Evolutionary conservation across 306 rosid species (phyloP).

Genomic region (Lathyrus aphaca): DNA sequence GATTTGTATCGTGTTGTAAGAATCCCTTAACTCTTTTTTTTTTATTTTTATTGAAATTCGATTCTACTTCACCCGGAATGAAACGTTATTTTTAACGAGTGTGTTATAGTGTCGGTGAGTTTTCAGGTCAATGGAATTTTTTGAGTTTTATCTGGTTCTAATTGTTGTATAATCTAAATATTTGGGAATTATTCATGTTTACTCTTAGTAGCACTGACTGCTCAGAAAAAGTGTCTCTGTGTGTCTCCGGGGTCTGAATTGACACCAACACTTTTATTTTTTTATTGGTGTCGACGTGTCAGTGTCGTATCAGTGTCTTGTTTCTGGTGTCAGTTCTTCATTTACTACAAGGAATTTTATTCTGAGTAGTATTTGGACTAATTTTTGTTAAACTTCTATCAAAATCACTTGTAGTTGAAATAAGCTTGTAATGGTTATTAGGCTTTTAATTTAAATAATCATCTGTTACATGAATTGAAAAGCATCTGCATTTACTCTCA

Average conservation of each 20-base stretch:
- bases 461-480: background rate
- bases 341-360: background rate
- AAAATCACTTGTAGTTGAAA: background rate
- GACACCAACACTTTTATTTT: too few relatives aligned
- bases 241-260: too few relatives aligned
- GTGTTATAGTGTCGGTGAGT: slow-evolving; percentile 24
- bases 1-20: slow-evolving; percentile 80
- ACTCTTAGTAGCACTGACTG: too few relatives aligned
- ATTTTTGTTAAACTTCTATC: background rate
- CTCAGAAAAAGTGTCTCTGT: too few relatives aligned
- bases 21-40: slow-evolving; percentile 11
- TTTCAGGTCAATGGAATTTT: slow-evolving; percentile 17
- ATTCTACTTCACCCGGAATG: background rate
- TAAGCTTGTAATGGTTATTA: background rate
- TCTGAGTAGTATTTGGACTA: slow-evolving; percentile 23
- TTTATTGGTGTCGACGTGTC: too few relatives aligned
- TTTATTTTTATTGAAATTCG: background rate
- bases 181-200: too few relatives aligned
- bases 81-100: too few relatives aligned
- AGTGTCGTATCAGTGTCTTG: too few relatives aligned
- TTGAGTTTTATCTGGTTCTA: slow-evolving; percentile 20
- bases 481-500: background rate
- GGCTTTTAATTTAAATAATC: background rate
- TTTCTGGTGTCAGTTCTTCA: too few relatives aligned
- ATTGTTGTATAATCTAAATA: too few relatives aligned